Evolutionary conservation across 352 stramenopile genomes (phyloP).

Genomic region (Phytophthora palmivora): DNA sequence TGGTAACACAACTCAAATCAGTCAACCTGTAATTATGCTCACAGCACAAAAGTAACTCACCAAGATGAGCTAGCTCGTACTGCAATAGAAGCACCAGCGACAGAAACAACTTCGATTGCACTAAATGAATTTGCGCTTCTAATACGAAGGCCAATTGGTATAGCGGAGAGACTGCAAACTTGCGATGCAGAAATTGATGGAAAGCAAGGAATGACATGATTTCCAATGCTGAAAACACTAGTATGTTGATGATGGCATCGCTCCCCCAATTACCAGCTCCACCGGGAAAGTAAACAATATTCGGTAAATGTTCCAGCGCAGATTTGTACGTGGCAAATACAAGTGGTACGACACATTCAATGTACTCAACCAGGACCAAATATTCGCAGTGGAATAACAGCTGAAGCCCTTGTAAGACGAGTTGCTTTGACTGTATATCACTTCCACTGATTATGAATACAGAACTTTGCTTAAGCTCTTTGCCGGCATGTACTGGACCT

Average conservation of each 20-base stretch:
- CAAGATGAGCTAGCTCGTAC: slow-evolving; percentile 8
- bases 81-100: slow-evolving; percentile 3
- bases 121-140: slow-evolving; percentile 1
- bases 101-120: slow-evolving; percentile 2
- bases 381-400: slow-evolving; percentile 39
- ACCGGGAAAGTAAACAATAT: too few relatives aligned
- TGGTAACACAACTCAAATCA: too few relatives aligned
- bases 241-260: neutral
- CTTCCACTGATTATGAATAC: too few relatives aligned
- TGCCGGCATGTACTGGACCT: neutral
- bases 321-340: too few relatives aligned
- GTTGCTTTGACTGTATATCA: neutral
- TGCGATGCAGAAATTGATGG: slow-evolving; percentile 4
- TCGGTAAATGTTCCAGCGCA: too few relatives aligned
- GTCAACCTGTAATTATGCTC: too few relatives aligned
- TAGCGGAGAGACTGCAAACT: slow-evolving; percentile 6
- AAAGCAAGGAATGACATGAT: slow-evolving; percentile 3
- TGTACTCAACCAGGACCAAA: too few relatives aligned
- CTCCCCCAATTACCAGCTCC: slow-evolving; percentile 15
- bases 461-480: slow-evolving; percentile 6
- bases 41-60: too few relatives aligned
- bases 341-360: too few relatives aligned
- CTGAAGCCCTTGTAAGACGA: slow-evolving; percentile 22
- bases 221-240: slow-evolving; percentile 30
- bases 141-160: slow-evolving; percentile 17